Base-by-base conservation (phyloP, 2,329 filamentous ascomycete genomes). In the Paracorniculantispora psalliotae region DNA sequence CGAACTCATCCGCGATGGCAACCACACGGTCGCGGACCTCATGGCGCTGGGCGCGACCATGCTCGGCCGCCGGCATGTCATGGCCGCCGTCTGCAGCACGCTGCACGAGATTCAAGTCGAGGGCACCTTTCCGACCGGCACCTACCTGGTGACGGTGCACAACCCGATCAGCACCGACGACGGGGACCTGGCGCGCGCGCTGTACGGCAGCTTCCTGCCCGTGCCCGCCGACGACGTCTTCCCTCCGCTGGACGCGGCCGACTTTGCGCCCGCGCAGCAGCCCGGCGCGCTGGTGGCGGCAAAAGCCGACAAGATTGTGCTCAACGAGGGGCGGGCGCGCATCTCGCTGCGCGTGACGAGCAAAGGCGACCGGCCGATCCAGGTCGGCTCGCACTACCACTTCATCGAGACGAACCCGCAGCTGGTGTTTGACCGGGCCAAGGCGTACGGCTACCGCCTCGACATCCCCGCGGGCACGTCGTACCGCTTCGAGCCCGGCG, bases 1-100 rank as follows among this genome's bases (percentile, higher is more conserved):
- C 74, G 93, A 97, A 82, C 87, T 97, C 67, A 96, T 97, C 72
- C 92, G 93, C 72, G 93, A 97, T 93, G 93, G 93, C 71, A 86
- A 89, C 66, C 91, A 97, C 77, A 89, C 84, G 15, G 93, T 97
- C 57, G 88, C 92, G 41, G 92, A 96, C 72, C 90, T 97, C 70
- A 97, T 97, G 92, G 79, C 85, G 62, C 84, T 96, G 63, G 93
- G 93, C 66, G 86, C 90, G 67, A 93, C 90, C 57, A 92, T 97
- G 87, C 89, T 97, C 2, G 93, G 93, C 63, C 89, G 93, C 10
- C 89, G 93, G 35, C 93, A 97, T 73, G 93, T 97, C 61, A 80
- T 91, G 46, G 92, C 93, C 23, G 86, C 88, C 12, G 93, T 97
- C 25, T 84, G 88, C 61, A 81, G 83, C 44, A 92, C 90, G 3